phyloP scores from a whole-genome alignment of 192 early-diverging fungal genomes.

The Ramicandelaber brevisporus region DNA sequence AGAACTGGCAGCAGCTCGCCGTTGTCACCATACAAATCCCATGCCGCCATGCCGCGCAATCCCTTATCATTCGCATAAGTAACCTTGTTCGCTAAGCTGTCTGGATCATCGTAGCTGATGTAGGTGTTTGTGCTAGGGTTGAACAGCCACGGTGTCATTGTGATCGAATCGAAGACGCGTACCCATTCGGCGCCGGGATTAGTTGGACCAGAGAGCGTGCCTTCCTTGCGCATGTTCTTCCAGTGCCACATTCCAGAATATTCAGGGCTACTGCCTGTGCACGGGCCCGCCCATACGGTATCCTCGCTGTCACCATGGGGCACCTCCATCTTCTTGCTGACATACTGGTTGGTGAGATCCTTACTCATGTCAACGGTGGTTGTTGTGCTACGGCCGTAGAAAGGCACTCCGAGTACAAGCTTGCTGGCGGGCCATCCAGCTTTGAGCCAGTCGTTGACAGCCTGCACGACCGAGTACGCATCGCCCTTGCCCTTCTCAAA shows the following conservation, averaged over 20 bases:
- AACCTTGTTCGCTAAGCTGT: constrained; percentile 17
- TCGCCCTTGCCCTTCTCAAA: constrained; percentile 9
- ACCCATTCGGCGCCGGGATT: constrained; percentile 31
- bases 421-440: constrained; percentile 32
- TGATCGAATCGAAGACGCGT: constrained; percentile 28
- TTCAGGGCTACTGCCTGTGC: constrained; percentile 9
- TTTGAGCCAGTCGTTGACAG: constrained; percentile 19
- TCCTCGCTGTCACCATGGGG: constrained; percentile 24
- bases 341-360: constrained; percentile 17
- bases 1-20: constrained; percentile 21
- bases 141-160: constrained; percentile 44
- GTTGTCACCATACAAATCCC: constrained; percentile 26
- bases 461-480: constrained; percentile 14
- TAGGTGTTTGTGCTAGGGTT: constrained; percentile 24
- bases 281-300: constrained; percentile 22
- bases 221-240: constrained; percentile 29
- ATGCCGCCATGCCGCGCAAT: constrained; percentile 24
- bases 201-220: constrained; percentile 11
- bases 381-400: constrained; percentile 27
- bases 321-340: constrained; percentile 7
- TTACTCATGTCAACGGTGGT: constrained; percentile 20
- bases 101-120: constrained; percentile 34
- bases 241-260: constrained; percentile 38
- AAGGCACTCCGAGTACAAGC: constrained; percentile 28
- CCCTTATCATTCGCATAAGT: constrained; percentile 7